Evolutionary conservation across 106 monocot species (phyloP).

Genomic region (Vanilla planifolia): DNA sequence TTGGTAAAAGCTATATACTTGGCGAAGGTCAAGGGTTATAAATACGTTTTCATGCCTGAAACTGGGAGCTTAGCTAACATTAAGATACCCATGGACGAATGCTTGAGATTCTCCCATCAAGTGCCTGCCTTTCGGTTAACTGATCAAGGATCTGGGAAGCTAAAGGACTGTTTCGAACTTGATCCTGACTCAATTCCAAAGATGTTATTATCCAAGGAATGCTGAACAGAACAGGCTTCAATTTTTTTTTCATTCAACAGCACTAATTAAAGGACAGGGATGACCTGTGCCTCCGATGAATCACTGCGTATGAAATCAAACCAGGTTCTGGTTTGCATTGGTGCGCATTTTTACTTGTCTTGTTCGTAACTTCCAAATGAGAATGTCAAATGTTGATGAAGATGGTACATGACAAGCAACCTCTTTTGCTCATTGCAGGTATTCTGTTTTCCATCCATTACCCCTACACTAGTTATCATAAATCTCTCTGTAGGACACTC

Average conservation of each 20-base stretch:
- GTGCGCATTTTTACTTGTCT: background rate
- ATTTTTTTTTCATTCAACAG: background rate
- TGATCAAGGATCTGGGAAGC: slow-evolving; percentile 39
- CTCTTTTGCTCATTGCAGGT: background rate
- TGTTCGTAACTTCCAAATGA: background rate
- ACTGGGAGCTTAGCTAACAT: background rate
- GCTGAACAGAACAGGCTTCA: no score
- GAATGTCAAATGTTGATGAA: background rate
- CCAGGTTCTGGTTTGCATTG: background rate
- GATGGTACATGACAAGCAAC: background rate
- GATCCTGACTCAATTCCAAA: slow-evolving; percentile 67
- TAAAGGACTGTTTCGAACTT: slow-evolving; percentile 55
- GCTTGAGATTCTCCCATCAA: slow-evolving; percentile 57
- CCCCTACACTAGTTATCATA: background rate
- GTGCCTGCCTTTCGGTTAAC: slow-evolving; percentile 55
- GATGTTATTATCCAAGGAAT: background rate
- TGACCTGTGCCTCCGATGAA: background rate
- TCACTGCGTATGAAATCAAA: slow-evolving; percentile 2
- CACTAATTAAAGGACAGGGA: background rate
- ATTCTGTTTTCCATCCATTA: background rate
- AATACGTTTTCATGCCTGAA: slow-evolving; percentile 36
- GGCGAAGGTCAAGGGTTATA: slow-evolving; percentile 34
- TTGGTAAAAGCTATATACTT: slow-evolving; percentile 12
- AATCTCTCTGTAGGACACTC: background rate
- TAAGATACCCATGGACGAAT: slow-evolving; percentile 25